Evolutionary conservation across 1,284 basidiomycete species (phyloP), one percentile per base, ranked within the genome.

Genomic region (Apiotrichum gamsii): DNA sequence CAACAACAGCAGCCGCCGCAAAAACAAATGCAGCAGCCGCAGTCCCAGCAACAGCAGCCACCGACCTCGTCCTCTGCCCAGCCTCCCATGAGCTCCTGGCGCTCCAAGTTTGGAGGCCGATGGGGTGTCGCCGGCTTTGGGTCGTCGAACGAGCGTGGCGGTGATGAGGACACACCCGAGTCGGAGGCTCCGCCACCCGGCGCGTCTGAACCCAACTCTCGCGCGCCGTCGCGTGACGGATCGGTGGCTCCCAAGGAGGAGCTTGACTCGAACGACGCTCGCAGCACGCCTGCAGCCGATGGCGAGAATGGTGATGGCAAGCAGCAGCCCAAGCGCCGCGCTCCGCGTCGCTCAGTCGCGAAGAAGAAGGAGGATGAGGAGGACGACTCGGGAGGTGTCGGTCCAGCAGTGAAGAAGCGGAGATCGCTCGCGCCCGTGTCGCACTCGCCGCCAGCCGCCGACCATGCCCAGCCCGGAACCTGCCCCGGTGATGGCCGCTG

Each of bases 401-500:
- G 25, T 5, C 39, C 47, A 2, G 20, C 47, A n/a, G n/a, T n/a
- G 0, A 52, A 52, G 45, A 56, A 46, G 31, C 25, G 54, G 28
- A 52, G 54, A 32, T 50, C 63, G 11, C 39, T 58, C 21, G 61
- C 56, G 6, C 60, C 60, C 14, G 49, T 56, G 18, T 19, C 56
- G 47, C 6, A 45, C 13, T 58, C 62, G 15, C 62, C 64, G 10
- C 59, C 67, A 3, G 56, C 60, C 4, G 51, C 56, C 11, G 53
- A 60, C 3, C 52, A 60, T 3, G 62, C 61, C 8, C 47, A 54
- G 19, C 65, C 61, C 5, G 87, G 90, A 40, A 90, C 90, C 16
- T 96, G 91, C 71, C 91, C 91, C 6, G 91, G 91, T 49, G 91
- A 93, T 72, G 91, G 91, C 31, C 81, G 87, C 58, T 96, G 91